These are phyloP conservation scores for Daldinia caldariorum DNA, from an alignment of 495 filamentous ascomycete species.

Conservation along the genomic window DNA sequence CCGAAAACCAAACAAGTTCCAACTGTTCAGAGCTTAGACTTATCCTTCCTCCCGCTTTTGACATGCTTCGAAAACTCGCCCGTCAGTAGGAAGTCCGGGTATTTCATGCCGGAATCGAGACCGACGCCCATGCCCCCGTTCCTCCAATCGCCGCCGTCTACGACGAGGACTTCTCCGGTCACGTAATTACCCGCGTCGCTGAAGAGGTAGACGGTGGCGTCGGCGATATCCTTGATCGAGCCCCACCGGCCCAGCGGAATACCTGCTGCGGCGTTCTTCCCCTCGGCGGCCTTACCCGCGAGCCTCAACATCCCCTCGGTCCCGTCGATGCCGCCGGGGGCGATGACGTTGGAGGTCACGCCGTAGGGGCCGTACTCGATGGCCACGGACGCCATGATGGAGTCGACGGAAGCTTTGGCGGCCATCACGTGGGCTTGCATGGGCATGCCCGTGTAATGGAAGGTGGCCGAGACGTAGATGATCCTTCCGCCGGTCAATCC, in stretches of 20 bases:
- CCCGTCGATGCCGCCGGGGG: constrained; percentile 78
- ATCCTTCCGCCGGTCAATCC: constrained; percentile 80
- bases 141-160: constrained; percentile 81
- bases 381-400: constrained; percentile 75
- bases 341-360: constrained; percentile 87
- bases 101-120: constrained; percentile 55
- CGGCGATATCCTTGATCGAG: constrained; percentile 86
- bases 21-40: constrained; percentile 55
- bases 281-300: constrained; percentile 50
- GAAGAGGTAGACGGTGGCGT: constrained; percentile 90
- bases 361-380: constrained; percentile 90
- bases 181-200: constrained; percentile 85
- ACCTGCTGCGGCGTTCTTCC: constrained; percentile 42
- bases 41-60: constrained; percentile 53
- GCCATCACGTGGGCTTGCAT: constrained; percentile 87
- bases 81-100: constrained; percentile 56
- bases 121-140: constrained; percentile 57
- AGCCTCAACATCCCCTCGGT: constrained; percentile 71
- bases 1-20: background rate
- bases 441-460: constrained; percentile 86
- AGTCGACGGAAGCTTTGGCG: constrained; percentile 92
- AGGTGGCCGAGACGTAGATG: constrained; percentile 85
- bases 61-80: constrained; percentile 55
- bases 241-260: constrained; percentile 80
- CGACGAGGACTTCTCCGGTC: constrained; percentile 79